Evolutionary conservation across 148 eudicot genomes (phyloP).

Genomic region (Camellia granthamiana): DNA sequence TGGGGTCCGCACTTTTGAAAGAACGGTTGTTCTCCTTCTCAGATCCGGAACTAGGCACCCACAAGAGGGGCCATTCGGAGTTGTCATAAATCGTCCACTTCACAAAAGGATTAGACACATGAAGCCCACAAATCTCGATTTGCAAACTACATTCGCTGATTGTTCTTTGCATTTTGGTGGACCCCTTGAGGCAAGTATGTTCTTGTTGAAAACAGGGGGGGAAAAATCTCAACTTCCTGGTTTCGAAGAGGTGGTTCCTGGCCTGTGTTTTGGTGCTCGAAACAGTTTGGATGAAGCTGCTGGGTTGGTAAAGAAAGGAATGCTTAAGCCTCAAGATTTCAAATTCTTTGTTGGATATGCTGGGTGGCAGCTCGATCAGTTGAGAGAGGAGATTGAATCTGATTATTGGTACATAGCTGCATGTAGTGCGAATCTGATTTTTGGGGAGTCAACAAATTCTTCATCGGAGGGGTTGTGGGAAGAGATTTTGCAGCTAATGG

Average conservation of each 20-base stretch:
- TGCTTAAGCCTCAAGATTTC: slow-evolving; percentile 77
- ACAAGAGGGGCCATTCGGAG: slow-evolving; percentile 88
- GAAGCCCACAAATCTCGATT: slow-evolving; percentile 65
- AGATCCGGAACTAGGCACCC: slow-evolving; percentile 77
- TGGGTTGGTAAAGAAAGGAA: slow-evolving; percentile 68
- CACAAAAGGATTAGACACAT: slow-evolving; percentile 75
- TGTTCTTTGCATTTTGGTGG: slow-evolving; percentile 92
- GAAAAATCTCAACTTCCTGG: slow-evolving; percentile 45
- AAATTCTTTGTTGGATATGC: slow-evolving; percentile 92
- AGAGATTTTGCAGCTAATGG: slow-evolving; percentile 91
- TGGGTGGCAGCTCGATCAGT: slow-evolving; percentile 92
- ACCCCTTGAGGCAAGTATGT: slow-evolving; percentile 87
- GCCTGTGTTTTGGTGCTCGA: slow-evolving; percentile 72
- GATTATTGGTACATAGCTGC: slow-evolving; percentile 92
- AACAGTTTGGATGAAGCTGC: slow-evolving; percentile 83
- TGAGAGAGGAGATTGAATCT: slow-evolving; percentile 72
- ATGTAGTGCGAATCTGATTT: slow-evolving; percentile 66
- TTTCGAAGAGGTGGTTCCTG: slow-evolving; percentile 79
- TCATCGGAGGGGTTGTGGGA: slow-evolving; percentile 80
- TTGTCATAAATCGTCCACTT: slow-evolving; percentile 80
- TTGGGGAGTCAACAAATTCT: slow-evolving; percentile 36
- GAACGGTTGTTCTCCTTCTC: slow-evolving; percentile 88
- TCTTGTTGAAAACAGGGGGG: slow-evolving; percentile 48
- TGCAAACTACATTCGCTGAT: slow-evolving; percentile 75
- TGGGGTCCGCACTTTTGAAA: slow-evolving; percentile 72